A percentile compares a stretch with the other conserved stretches of the same genome.
Evolutionary conservation across 441 rosid genomes (phyloP).

Genomic region (Bruguiera hainesii): DNA sequence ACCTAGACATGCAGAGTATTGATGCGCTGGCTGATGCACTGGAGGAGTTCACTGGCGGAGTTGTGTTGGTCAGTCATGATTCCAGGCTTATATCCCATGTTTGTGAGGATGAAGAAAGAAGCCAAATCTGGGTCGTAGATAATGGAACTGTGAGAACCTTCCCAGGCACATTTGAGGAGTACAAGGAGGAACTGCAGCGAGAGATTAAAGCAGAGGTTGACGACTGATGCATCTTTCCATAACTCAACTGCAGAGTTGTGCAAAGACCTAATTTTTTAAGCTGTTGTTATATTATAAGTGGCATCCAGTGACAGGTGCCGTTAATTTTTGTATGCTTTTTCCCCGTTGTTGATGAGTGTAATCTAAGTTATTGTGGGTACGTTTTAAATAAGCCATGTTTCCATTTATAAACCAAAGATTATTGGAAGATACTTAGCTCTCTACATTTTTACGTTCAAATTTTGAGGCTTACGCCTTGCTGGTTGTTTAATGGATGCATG

Average conservation of each 20-base stretch:
- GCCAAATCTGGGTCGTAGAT: constrained; percentile 85
- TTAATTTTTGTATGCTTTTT: too few relatives aligned
- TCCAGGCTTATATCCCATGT: constrained; percentile 82
- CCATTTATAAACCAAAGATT: too few relatives aligned
- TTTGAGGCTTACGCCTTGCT: too few relatives aligned
- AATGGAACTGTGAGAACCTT: constrained; percentile 57
- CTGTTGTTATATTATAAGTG: too few relatives aligned
- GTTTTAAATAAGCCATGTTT: too few relatives aligned
- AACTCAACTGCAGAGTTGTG: neutral
- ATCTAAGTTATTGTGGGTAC: too few relatives aligned
- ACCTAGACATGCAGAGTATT: constrained; percentile 87
- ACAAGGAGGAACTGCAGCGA: constrained; percentile 73
- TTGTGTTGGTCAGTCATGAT: constrained; percentile 85
- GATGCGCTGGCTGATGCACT: constrained; percentile 81
- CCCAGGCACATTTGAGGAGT: constrained; percentile 72
- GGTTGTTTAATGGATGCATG: too few relatives aligned
- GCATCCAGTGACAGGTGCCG: too few relatives aligned
- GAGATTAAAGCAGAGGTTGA: constrained; percentile 82
- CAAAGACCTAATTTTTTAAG: neutral
- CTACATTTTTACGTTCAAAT: too few relatives aligned
- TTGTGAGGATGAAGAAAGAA: constrained; percentile 70
- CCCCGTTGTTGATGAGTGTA: too few relatives aligned
- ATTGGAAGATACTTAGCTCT: too few relatives aligned
- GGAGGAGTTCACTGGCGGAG: constrained; percentile 88
- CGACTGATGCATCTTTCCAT: constrained; percentile 29